These are phyloP conservation scores for Solanum virginianum DNA, from an alignment of 257 asterid genomes.

Conservation along the genomic window DNA sequence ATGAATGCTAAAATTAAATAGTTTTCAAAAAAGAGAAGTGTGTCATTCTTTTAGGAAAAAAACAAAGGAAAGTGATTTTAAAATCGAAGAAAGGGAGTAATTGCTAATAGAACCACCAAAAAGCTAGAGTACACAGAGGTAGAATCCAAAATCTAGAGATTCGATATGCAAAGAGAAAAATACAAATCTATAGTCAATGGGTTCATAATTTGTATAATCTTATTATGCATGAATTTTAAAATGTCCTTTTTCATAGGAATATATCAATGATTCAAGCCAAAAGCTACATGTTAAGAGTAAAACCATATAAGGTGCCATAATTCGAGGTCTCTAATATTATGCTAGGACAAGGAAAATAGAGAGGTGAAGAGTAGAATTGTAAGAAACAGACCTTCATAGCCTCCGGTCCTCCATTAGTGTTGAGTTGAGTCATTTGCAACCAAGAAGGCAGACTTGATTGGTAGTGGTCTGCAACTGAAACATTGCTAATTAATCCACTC, in stretches of 20 bases:
- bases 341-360: neutral
- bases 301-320: neutral
- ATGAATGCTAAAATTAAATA: neutral
- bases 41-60: neutral
- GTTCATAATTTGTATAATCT: neutral
- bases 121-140: neutral
- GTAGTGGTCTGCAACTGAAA: conserved; percentile 19
- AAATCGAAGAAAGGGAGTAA: neutral
- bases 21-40: neutral
- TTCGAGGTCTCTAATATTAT: neutral
- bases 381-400: conserved; percentile 38
- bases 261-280: neutral
- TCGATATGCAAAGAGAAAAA: neutral
- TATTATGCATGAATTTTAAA: neutral
- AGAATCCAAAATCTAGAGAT: neutral
- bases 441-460: conserved; percentile 42
- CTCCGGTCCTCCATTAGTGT: conserved; percentile 5
- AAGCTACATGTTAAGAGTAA: neutral
- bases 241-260: neutral
- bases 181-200: neutral
- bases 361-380: neutral
- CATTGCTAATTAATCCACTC: conserved; percentile 6
- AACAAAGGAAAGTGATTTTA: neutral
- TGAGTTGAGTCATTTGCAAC: conserved; percentile 31
- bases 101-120: neutral